Evolutionary conservation across 768 basidiomycete genomes (phyloP).

Genomic region (Sporobolomyces roseus): DNA sequence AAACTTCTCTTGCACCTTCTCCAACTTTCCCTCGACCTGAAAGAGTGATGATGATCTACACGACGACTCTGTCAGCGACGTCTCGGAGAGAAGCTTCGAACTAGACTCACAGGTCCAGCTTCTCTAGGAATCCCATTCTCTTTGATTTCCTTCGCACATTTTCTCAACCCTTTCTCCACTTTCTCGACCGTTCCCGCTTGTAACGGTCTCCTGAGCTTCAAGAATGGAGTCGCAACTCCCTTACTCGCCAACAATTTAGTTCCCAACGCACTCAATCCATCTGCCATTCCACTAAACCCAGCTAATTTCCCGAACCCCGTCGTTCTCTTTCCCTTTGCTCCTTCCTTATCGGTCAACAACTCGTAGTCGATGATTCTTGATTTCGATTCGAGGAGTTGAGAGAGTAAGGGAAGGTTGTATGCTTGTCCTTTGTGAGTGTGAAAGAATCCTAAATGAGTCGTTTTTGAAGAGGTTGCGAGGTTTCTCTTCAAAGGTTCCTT

Average conservation of each 20-base stretch:
- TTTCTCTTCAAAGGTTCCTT: conserved; percentile 60
- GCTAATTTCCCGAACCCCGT: conserved; percentile 92
- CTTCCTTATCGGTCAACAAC: conserved; percentile 59
- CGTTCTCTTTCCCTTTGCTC: conserved; percentile 61
- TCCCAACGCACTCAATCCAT: conserved; percentile 72
- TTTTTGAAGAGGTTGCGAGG: neutral
- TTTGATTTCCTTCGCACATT: conserved; percentile 59
- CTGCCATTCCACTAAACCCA: conserved; percentile 72
- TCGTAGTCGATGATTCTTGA: conserved; percentile 72
- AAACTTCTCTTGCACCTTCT: conserved; percentile 67
- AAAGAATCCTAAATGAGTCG: conserved; percentile 82
- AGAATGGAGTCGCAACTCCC: conserved; percentile 76
- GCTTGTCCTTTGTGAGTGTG: conserved; percentile 57
- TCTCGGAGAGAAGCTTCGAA: too few species aligned
- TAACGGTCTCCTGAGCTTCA: conserved; percentile 76
- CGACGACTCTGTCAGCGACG: neutral
- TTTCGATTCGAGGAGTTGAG: conserved; percentile 48
- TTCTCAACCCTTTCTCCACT: conserved; percentile 58
- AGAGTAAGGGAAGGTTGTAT: conserved; percentile 76
- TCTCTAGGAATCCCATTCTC: conserved; percentile 59
- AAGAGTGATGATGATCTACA: conserved; percentile 16
- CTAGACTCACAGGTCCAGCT: conserved; percentile 67
- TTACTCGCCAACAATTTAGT: conserved; percentile 66
- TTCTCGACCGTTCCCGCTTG: conserved; percentile 60
- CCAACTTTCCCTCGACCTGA: conserved; percentile 75